Evolutionary conservation across 2,329 filamentous ascomycete species (phyloP), one percentile per base, ranked within the genome.

Genomic region (Sporothrix variecibatus): DNA sequence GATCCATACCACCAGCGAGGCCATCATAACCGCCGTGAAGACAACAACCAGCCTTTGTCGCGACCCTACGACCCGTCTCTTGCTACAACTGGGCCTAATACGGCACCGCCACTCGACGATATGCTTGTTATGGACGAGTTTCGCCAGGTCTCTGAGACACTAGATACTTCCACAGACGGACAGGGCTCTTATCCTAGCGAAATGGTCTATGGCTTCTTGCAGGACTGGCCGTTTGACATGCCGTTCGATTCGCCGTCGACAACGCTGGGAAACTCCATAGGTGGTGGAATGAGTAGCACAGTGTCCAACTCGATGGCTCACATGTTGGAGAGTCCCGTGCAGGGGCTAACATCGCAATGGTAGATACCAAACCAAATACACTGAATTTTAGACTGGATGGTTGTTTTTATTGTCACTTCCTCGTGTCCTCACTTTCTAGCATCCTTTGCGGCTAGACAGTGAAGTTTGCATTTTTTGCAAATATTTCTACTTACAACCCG

Each of bases 81-180:
- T 23, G 9, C 58, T 11, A 31, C 17, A 31, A 5, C 15, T 4
- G 28, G 11, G 6, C 58, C 58, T 7, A 31, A 7, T 15, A n/a
- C 58, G 20, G 34, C 34, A 62, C 58, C 15, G 28, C 58, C 58
- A 15, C 6, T 38, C 31, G 58, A 62, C 15, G 58, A 62, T n/a
- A 62, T 62, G 58, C 31, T 40, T 23, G 58, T 62, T 8, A 62
- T 62, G 58, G 58, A 62, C 20, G 58, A 62, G 34, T 62, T 62
- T 23, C 58, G 58, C 6, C 58, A 62, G 31, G n/a, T 62, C 7
- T 62, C 58, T 11, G 58, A 62, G 34, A 62, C 58, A 0, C 31
- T 62, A 6, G 58, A 62, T 20, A 62, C 58, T 9, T n/a, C 34
- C 2, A 20, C 28, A 9, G 5, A 34, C 6, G 58, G 31, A 62